Evolutionary conservation across 177 flowering plant species (phyloP), one percentile per base, ranked within the genome.

Genomic region (Vitis hybrid): DNA sequence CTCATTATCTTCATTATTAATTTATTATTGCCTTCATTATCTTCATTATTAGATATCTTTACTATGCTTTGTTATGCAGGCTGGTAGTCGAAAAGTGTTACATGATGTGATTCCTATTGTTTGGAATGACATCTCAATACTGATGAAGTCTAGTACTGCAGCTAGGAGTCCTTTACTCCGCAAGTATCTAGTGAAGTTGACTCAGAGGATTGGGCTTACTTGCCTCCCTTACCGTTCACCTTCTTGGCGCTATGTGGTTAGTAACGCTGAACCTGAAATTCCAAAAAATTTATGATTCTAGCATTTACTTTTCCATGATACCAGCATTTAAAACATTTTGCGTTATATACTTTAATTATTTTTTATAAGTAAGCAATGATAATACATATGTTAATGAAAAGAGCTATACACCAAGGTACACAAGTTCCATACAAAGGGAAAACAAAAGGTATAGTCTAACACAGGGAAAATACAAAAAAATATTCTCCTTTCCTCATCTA

Each of bases 201-300:
- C 88, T 46, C 97, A 95, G 71, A 81, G 99, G 53, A 77, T 93
- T 68, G 99, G 94, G 66, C 84, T 91, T 61, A 79, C 85, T 76
- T 86, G 90, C 80, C 86, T 95, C 61, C 98, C 98, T 72, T 88
- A 72, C 74, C 89, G 93, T 51, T 73, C 87, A 48, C 83, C 88
- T 30, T 74, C 92, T 50, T 93, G 98, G 99, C 92, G 82, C 32
- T 95, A 95, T 82, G 86, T 91, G 93, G 98, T 95, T 64, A 79
- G 90, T 73, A 61, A 63, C 18, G 52, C 35, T 62, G 30, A 66
- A 41, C 46, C 46, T 41, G 46, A 41, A 41, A 41, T 4, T 56
- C 20, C 15, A 35, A 12, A 41, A 35, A 18, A n/a, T 30, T 41
- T 63, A 46, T 18, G 1, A 51, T 24, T 21, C 1, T 12, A 32